phyloP scores from a whole-genome alignment of 352 stramenopile genomes.

The Phytopythium vexans region DNA sequence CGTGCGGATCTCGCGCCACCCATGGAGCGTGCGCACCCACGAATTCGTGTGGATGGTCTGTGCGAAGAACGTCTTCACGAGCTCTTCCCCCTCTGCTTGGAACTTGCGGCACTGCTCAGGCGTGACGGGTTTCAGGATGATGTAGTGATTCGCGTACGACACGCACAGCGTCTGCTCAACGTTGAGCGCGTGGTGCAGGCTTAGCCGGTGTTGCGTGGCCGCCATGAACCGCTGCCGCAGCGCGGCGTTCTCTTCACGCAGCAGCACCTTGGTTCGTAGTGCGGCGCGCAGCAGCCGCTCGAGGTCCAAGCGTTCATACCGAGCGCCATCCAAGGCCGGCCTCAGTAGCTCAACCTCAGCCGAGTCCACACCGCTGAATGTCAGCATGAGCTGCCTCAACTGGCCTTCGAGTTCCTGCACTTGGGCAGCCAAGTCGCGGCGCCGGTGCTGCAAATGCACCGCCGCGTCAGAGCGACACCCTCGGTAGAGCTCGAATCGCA shows the following conservation, averaged over 20 bases:
- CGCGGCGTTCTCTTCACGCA: neutral
- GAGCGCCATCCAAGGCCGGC: too few species aligned
- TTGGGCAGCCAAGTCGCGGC: neutral
- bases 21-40: neutral
- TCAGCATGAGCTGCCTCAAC: neutral
- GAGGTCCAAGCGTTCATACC: too few species aligned
- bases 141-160: neutral
- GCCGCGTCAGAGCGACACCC: neutral
- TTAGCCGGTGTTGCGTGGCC: neutral
- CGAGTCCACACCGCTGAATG: neutral
- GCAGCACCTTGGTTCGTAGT: too few species aligned
- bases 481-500: too few species aligned
- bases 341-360: neutral
- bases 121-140: conserved; percentile 1
- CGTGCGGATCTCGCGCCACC: conserved; percentile 4
- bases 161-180: neutral
- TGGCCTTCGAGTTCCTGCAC: conserved; percentile 2
- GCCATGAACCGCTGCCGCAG: conserved; percentile 1
- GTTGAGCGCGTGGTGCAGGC: neutral
- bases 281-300: too few species aligned
- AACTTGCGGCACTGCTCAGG: conserved; percentile 1
- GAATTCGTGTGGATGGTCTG: neutral
- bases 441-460: neutral
- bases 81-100: neutral
- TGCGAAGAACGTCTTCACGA: neutral